Evolutionary conservation across 192 early-diverging fungal genomes (phyloP).

Genomic region (Helicostylum pulchrum): DNA sequence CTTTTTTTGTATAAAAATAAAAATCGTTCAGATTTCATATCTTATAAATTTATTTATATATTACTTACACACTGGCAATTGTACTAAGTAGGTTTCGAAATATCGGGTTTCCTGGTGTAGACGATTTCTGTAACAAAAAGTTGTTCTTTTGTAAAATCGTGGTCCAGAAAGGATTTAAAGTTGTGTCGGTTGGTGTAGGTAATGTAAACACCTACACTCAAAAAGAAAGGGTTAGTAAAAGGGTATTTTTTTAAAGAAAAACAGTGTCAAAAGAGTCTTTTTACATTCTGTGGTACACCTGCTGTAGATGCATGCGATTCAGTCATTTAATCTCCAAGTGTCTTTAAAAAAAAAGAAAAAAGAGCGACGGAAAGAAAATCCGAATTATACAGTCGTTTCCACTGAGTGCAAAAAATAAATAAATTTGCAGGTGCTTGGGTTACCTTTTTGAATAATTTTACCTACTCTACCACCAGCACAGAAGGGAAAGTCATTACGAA

Average conservation of each 20-base stretch:
- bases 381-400: too few relatives aligned
- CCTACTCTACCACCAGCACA: too few relatives aligned
- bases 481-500: too few relatives aligned
- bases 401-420: too few relatives aligned
- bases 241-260: too few relatives aligned
- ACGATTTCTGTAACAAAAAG: slow-evolving; percentile 71
- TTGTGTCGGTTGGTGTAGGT: slow-evolving; percentile 47
- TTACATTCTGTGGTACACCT: slow-evolving; percentile 9
- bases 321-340: too few relatives aligned
- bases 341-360: too few relatives aligned
- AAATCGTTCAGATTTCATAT: neutral
- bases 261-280: neutral
- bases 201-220: slow-evolving; percentile 42
- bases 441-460: too few relatives aligned
- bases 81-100: slow-evolving; percentile 76
- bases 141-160: slow-evolving; percentile 57
- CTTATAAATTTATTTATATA: neutral
- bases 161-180: slow-evolving; percentile 65
- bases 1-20: slow-evolving; percentile 45
- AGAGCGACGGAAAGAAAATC: too few relatives aligned
- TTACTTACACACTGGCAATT: slow-evolving; percentile 86
- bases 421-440: too few relatives aligned
- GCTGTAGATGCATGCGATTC: too few relatives aligned
- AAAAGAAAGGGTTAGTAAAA: neutral
- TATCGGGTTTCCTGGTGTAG: slow-evolving; percentile 54